Percentiles rank a stretch among this genome's conserved stretches.
phyloP scores from a whole-genome alignment of 2,329 filamentous ascomycete genomes.

The Sordariomycetes sp. region DNA sequence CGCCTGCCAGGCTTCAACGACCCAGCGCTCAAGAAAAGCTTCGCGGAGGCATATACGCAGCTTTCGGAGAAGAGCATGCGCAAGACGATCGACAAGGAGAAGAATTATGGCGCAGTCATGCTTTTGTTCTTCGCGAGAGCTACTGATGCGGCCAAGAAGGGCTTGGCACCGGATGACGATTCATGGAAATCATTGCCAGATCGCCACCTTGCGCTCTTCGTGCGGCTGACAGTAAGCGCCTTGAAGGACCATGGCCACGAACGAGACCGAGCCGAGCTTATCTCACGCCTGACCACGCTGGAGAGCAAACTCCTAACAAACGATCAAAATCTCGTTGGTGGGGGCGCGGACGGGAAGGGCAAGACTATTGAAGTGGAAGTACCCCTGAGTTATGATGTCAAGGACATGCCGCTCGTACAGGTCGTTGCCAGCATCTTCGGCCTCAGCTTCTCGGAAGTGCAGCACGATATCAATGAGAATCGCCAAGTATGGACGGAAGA shows the following conservation, averaged over 20 bases:
- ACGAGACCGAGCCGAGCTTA: slow-evolving; percentile 76
- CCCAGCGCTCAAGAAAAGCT: slow-evolving; percentile 82
- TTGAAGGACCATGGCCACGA: slow-evolving; percentile 79
- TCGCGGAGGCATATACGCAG: slow-evolving; percentile 87
- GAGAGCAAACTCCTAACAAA: slow-evolving; percentile 92
- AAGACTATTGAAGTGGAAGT: slow-evolving; percentile 69
- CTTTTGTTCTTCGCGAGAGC: slow-evolving; percentile 95
- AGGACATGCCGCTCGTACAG: slow-evolving; percentile 92
- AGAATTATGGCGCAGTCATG: slow-evolving; percentile 83
- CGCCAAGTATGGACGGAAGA: slow-evolving; percentile 82
- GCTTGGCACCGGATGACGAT: slow-evolving; percentile 68
- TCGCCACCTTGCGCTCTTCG: slow-evolving; percentile 87
- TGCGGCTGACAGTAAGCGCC: slow-evolving; percentile 73
- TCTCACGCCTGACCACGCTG: slow-evolving; percentile 66
- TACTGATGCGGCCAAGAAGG: slow-evolving; percentile 74
- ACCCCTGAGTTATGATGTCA: slow-evolving; percentile 83
- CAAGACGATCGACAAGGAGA: slow-evolving; percentile 87
- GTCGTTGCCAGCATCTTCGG: slow-evolving; percentile 82
- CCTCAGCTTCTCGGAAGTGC: slow-evolving; percentile 67
- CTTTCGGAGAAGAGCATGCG: slow-evolving; percentile 84
- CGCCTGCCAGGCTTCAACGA: slow-evolving; percentile 83
- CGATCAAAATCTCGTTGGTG: slow-evolving; percentile 67
- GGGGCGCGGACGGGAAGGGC: slow-evolving; percentile 21
- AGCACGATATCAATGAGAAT: slow-evolving; percentile 78
- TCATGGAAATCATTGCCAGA: slow-evolving; percentile 88